Conservation (phyloP, 2,329 filamentous ascomycete species). For the Microcyclosporella mali region DNA sequence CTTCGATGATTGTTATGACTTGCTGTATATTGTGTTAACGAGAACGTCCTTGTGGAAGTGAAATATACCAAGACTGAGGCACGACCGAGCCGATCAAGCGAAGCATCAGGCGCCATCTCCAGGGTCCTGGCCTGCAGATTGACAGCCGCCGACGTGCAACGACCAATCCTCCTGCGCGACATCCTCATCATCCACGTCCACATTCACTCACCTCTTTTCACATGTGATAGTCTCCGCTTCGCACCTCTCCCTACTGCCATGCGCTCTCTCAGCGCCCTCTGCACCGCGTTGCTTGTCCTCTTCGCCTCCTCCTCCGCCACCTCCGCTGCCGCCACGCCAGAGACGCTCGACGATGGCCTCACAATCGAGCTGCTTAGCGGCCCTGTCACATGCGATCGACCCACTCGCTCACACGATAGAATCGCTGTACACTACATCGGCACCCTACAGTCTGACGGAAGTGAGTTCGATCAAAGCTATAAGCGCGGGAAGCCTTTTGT, state of each 20-base stretch:
- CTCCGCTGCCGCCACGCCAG: conserved; percentile 6
- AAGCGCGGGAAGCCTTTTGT: conserved; percentile 67
- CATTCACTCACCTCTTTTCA: background rate
- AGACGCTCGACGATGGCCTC: conserved; percentile 18
- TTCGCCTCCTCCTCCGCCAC: conserved; percentile 6
- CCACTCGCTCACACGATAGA: conserved; percentile 41
- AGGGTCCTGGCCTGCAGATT: no score
- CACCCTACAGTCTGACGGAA: conserved; percentile 52
- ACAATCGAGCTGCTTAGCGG: conserved; percentile 38
- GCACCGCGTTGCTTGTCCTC: conserved; percentile 15
- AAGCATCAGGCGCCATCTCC: no score
- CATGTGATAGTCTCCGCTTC: conserved; percentile 5
- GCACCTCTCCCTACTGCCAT: conserved; percentile 11
- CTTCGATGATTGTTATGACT: no score
- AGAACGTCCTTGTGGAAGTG: no score
- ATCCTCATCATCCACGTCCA: no score
- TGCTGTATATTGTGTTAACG: no score
- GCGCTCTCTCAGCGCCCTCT: conserved; percentile 16
- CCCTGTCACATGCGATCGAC: conserved; percentile 39
- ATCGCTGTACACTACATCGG: conserved; percentile 47
- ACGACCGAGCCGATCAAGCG: no score
- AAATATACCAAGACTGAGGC: no score
- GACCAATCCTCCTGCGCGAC: no score
- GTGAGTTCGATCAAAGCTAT: conserved; percentile 79
- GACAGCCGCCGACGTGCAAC: no score